Conservation (phyloP, 75 land plant genomes). For the Chamaecyparis obtusa region DNA sequence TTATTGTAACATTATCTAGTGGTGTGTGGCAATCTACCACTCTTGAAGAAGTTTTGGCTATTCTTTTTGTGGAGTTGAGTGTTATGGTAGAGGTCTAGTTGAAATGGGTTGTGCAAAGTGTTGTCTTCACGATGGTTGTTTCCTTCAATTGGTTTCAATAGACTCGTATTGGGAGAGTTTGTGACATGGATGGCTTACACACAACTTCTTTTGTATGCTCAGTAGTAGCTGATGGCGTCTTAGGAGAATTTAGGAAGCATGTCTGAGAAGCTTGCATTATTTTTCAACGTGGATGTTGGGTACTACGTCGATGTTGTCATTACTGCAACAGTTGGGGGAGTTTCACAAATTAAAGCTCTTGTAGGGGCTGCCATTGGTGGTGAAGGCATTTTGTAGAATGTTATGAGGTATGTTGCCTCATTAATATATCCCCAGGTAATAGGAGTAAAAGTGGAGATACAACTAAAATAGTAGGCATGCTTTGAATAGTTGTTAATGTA, state of each 20-base stretch:
- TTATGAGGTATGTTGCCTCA: slow-evolving; percentile 48
- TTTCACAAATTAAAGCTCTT: slow-evolving; percentile 63
- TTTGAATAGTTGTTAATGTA: too few species aligned
- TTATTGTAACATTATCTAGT: slow-evolving; percentile 60
- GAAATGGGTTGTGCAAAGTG: slow-evolving; percentile 40
- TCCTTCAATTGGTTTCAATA: slow-evolving; percentile 70
- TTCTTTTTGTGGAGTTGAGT: slow-evolving; percentile 54
- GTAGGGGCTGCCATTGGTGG: slow-evolving; percentile 60
- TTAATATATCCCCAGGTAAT: slow-evolving; percentile 21
- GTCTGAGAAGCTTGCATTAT: slow-evolving; percentile 51
- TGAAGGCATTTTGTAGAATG: slow-evolving; percentile 65
- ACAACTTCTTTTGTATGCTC: slow-evolving; percentile 63
- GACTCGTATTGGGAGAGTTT: slow-evolving; percentile 60
- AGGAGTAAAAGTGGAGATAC: slow-evolving; percentile 22
- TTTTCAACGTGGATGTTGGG: slow-evolving; percentile 76
- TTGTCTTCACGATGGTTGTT: slow-evolving; percentile 69
- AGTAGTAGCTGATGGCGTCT: slow-evolving; percentile 51
- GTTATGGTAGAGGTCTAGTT: slow-evolving; percentile 60
- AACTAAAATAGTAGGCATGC: slow-evolving; percentile 31
- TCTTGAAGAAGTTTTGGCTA: slow-evolving; percentile 66
- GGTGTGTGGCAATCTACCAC: slow-evolving; percentile 65
- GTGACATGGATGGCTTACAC: slow-evolving; percentile 80
- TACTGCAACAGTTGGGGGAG: slow-evolving; percentile 73
- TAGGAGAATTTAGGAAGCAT: slow-evolving; percentile 48
- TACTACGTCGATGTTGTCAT: slow-evolving; percentile 67